Percentiles rank a stretch among this genome's conserved stretches.
phyloP scores from a whole-genome alignment of 1,284 basidiomycete species.

The Tylopilus orsonianus region DNA sequence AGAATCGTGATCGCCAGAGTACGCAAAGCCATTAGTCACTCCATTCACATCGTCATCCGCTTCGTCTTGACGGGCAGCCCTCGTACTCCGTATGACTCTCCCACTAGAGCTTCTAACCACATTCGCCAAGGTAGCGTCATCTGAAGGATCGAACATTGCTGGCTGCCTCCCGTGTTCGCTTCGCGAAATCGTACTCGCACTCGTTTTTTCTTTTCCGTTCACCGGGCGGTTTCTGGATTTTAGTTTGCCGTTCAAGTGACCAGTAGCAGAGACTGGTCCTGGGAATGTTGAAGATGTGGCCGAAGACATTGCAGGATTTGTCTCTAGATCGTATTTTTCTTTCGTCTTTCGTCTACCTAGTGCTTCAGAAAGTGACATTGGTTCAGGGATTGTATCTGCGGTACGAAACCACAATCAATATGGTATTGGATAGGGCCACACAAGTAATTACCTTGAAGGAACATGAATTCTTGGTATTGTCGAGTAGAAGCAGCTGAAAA shows the following conservation, averaged over 20 bases:
- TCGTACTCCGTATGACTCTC: conserved; percentile 36
- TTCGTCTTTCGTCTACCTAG: conserved; percentile 54
- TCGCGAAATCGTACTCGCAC: conserved; percentile 27
- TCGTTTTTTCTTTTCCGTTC: conserved; percentile 44
- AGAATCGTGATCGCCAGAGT: conserved; percentile 23
- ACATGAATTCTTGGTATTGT: conserved; percentile 65
- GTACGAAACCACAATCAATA: conserved; percentile 5
- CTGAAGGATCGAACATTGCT: conserved; percentile 22
- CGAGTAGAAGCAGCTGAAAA: conserved; percentile 52
- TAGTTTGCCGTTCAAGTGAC: conserved; percentile 37
- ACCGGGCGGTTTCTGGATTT: conserved; percentile 37
- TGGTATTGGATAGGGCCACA: background rate
- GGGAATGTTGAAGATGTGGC: conserved; percentile 27
- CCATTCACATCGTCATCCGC: conserved; percentile 22
- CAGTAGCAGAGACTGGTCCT: conserved; percentile 15
- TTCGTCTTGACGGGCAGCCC: conserved; percentile 29
- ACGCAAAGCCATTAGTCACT: conserved; percentile 25
- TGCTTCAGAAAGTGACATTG: conserved; percentile 58
- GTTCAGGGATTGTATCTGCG: conserved; percentile 66
- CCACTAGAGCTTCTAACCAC: conserved; percentile 35
- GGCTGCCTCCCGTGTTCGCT: conserved; percentile 31
- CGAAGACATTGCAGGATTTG: conserved; percentile 55
- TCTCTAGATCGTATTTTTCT: conserved; percentile 56
- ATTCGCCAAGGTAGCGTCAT: conserved; percentile 18
- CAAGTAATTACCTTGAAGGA: conserved; percentile 54